A percentile compares a stretch with the other conserved stretches of the same genome.
phyloP scores from a whole-genome alignment of 768 basidiomycete genomes.

The Serendipita sp. region DNA sequence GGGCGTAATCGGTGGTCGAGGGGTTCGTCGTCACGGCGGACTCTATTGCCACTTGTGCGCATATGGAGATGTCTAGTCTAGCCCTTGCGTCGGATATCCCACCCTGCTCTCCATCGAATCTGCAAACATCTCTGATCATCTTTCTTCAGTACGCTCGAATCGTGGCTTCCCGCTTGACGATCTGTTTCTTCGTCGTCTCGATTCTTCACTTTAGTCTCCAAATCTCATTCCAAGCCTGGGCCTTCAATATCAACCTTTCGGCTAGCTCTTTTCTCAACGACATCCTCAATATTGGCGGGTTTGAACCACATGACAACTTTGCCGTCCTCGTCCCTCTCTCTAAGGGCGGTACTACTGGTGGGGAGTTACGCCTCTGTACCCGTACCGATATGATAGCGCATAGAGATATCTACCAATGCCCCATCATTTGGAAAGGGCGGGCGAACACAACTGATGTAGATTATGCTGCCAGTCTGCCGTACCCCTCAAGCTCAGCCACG shows the following conservation, averaged over 20 bases:
- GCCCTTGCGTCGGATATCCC: background rate
- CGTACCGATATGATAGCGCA: background rate
- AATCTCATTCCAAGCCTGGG: constrained; percentile 41
- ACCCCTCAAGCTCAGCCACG: background rate
- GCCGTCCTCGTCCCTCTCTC: background rate
- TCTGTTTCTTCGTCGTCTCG: constrained; percentile 52
- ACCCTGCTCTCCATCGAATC: background rate
- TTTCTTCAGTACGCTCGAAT: constrained; percentile 46
- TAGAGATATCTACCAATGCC: background rate
- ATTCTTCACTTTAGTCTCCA: constrained; percentile 50
- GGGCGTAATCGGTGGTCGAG: background rate
- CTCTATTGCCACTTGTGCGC: background rate
- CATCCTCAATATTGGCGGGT: background rate
- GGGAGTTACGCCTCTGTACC: background rate
- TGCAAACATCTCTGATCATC: background rate
- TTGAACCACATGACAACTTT: background rate
- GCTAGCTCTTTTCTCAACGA: background rate
- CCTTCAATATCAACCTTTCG: background rate
- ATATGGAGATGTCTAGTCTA: background rate
- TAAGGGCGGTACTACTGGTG: background rate
- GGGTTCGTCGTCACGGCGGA: background rate
- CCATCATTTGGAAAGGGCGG: background rate
- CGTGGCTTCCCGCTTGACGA: constrained; percentile 50
- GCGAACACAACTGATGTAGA: background rate
- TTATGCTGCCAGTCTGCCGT: background rate